These are phyloP conservation scores for Aphanomyces stellatus DNA, from an alignment of 352 stramenopile species.

Conservation along the genomic window DNA sequence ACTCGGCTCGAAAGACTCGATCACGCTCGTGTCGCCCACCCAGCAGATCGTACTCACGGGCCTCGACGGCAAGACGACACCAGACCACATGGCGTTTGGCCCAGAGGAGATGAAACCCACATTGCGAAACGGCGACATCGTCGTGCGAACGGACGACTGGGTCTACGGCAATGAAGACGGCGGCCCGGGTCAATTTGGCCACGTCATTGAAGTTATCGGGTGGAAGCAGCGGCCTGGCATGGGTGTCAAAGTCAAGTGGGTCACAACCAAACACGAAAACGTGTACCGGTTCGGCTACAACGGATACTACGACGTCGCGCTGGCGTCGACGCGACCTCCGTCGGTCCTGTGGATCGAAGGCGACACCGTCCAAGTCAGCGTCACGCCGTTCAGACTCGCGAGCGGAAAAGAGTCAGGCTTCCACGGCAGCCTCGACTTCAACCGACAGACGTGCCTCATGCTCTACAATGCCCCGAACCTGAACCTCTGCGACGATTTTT, in stretches of 20 bases:
- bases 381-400: not conserved
- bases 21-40: not conserved
- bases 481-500: conserved; percentile 32
- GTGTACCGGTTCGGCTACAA: conserved; percentile 61
- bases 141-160: conserved; percentile 59
- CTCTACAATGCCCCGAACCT: not conserved
- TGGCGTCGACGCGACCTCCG: not conserved
- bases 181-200: conserved; percentile 39
- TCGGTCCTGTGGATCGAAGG: conserved; percentile 4
- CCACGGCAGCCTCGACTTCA: conserved; percentile 26
- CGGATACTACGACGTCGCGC: conserved; percentile 46
- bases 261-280: conserved; percentile 25
- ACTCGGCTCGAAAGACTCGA: conserved; percentile 22
- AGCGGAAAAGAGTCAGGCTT: conserved; percentile 24
- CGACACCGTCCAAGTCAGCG: conserved; percentile 1
- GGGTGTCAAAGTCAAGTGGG: conserved; percentile 51
- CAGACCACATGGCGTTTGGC: not conserved
- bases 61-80: not conserved
- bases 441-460: not conserved
- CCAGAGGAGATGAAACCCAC: not conserved
- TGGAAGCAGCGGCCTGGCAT: conserved; percentile 43
- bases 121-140: conserved; percentile 29
- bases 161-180: conserved; percentile 69
- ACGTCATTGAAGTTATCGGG: conserved; percentile 40
- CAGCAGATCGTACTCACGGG: not conserved